Evolutionary conservation across 305 asterid species (phyloP).

Genomic region (Fraxinus angustifolia): DNA sequence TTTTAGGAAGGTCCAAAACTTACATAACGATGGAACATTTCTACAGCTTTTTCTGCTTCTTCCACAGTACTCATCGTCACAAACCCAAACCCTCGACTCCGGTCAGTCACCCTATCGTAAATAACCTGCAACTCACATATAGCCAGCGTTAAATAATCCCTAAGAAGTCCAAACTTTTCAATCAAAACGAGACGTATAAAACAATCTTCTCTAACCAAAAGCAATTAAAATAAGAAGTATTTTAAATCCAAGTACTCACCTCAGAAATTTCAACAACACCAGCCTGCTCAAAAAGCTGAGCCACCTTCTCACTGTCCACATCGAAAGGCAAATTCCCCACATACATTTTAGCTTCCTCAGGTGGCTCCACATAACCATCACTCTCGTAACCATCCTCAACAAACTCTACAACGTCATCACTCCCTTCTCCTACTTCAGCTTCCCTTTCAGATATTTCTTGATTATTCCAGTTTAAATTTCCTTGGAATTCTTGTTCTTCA

Average conservation of each 20-base stretch:
- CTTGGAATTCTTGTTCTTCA: conserved; percentile 30
- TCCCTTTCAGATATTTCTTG: conserved; percentile 19
- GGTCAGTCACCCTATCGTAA: conserved; percentile 65
- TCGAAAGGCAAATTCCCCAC: conserved; percentile 88
- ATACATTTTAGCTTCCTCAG: conserved; percentile 77
- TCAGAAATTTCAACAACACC: conserved; percentile 83
- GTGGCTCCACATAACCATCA: conserved; percentile 42
- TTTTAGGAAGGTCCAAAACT: conserved; percentile 29
- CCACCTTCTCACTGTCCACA: conserved; percentile 59
- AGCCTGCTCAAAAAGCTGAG: conserved; percentile 64
- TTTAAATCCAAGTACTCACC: conserved; percentile 26
- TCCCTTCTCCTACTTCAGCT: conserved; percentile 19
- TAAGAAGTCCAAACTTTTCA: background rate
- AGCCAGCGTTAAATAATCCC: background rate
- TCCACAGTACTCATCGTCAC: conserved; percentile 85
- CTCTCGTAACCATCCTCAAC: conserved; percentile 32
- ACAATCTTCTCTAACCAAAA: background rate
- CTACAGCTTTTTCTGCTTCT: conserved; percentile 88
- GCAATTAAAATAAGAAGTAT: background rate
- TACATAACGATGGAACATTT: conserved; percentile 69
- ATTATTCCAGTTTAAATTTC: conserved; percentile 27
- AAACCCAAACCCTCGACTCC: conserved; percentile 88
- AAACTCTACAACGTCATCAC: conserved; percentile 26
- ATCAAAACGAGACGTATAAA: conserved; percentile 10
- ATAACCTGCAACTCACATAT: conserved; percentile 54